These are phyloP conservation scores for Penicillium sp. DNA, from an alignment of 2,329 filamentous ascomycete genomes.

Conservation along the genomic window DNA sequence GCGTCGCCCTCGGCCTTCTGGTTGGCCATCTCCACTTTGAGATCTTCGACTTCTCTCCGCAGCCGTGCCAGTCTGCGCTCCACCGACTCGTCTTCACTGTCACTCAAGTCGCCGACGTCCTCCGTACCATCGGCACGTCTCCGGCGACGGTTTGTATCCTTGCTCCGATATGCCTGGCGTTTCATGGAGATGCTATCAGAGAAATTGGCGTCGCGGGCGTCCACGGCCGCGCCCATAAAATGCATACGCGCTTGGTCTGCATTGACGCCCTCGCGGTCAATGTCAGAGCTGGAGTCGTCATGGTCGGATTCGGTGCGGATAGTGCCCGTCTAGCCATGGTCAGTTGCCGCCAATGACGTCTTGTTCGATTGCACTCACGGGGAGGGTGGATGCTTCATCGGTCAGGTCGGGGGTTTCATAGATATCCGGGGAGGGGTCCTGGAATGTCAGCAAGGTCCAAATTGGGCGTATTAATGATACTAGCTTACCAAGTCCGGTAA, in stretches of 20 bases:
- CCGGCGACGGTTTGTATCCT: slow-evolving; percentile 57
- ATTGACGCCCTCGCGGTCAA: slow-evolving; percentile 75
- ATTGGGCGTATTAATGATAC: not conserved
- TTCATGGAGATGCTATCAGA: slow-evolving; percentile 84
- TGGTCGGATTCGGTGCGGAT: slow-evolving; percentile 62
- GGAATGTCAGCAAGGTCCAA: not conserved
- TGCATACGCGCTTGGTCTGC: slow-evolving; percentile 76
- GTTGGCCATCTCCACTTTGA: slow-evolving; percentile 55
- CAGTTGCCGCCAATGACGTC: slow-evolving; percentile 33
- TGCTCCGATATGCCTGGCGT: slow-evolving; percentile 78
- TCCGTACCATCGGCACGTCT: slow-evolving; percentile 49
- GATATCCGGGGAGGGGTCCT: slow-evolving; percentile 92
- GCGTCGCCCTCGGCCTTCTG: slow-evolving; percentile 50
- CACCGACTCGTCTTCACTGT: slow-evolving; percentile 76
- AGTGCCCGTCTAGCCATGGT: slow-evolving; percentile 54
- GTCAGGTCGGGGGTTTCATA: slow-evolving; percentile 95
- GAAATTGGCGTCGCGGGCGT: slow-evolving; percentile 80
- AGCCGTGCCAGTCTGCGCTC: slow-evolving; percentile 79
- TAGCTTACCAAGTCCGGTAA: slow-evolving; percentile 73
- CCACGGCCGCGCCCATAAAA: slow-evolving; percentile 75
- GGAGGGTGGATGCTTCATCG: slow-evolving; percentile 83
- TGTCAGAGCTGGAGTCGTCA: slow-evolving; percentile 61
- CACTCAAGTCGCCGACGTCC: slow-evolving; percentile 73
- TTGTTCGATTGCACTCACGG: slow-evolving; percentile 54
- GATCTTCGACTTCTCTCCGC: slow-evolving; percentile 77